Conservation (phyloP, 805 yeast species). For the Kazachstania psychrophila region DNA sequence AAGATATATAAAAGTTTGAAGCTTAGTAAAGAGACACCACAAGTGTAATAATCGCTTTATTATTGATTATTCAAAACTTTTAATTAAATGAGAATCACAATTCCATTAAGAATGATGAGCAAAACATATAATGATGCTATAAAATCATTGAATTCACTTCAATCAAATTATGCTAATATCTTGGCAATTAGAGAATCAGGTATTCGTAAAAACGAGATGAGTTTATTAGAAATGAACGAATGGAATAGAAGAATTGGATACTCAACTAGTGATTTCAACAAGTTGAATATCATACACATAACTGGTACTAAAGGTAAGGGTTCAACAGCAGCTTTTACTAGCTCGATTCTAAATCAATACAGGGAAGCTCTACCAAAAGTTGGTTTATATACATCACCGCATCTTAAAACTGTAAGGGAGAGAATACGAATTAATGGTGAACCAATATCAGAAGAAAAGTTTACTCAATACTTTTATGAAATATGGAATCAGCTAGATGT, state of each 20-base stretch:
- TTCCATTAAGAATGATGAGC: conserved; percentile 16
- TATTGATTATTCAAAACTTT: too few species aligned
- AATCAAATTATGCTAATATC: conserved; percentile 82
- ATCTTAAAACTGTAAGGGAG: conserved; percentile 85
- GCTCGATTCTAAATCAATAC: conserved; percentile 68
- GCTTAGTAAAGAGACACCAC: too few species aligned
- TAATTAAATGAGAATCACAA: conserved; percentile 12
- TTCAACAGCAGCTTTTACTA: conserved; percentile 90
- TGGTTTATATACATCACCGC: conserved; percentile 96
- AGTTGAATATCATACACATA: conserved; percentile 73
- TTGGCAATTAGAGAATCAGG: conserved; percentile 75
- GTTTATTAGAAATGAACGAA: conserved; percentile 79
- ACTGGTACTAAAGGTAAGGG: conserved; percentile 99
- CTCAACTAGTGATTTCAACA: conserved; percentile 55
- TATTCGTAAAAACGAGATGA: conserved; percentile 49
- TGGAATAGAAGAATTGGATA: conserved; percentile 70
- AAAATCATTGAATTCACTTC: conserved; percentile 71
- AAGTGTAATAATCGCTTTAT: too few species aligned
- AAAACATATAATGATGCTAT: conserved; percentile 60
- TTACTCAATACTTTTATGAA: conserved; percentile 85
- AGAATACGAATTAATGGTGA: conserved; percentile 79
- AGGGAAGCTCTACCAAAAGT: conserved; percentile 40
- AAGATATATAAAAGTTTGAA: not conserved
- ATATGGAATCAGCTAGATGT: conserved; percentile 74
- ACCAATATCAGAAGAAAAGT: conserved; percentile 72